Evolutionary conservation across 2,329 filamentous ascomycete genomes (phyloP).

Genomic region (Trichophyton equinum): DNA sequence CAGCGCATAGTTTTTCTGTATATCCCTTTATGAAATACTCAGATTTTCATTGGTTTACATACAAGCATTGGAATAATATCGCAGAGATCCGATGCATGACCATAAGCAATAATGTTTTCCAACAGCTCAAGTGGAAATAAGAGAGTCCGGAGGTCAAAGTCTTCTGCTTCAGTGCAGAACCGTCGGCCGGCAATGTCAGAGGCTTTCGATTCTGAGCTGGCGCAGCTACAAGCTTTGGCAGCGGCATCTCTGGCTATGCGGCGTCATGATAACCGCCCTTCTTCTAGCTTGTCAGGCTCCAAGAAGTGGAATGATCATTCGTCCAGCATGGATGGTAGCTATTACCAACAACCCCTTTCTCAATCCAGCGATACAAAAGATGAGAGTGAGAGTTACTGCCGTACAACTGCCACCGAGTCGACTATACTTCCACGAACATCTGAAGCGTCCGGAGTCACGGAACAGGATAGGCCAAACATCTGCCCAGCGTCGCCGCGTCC

Average conservation of each 20-base stretch:
- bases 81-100: too few relatives aligned
- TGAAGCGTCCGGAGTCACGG: neutral
- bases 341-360: neutral
- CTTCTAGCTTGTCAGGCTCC: constrained; percentile 4
- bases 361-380: neutral
- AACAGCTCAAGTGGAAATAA: constrained; percentile 21
- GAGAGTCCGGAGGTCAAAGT: constrained; percentile 28
- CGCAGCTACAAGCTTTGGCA: constrained; percentile 27
- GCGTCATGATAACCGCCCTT: constrained; percentile 20
- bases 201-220: constrained; percentile 20
- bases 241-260: constrained; percentile 34
- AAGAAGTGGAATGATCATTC: neutral
- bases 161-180: constrained; percentile 27
- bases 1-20: neutral
- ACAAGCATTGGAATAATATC: neutral
- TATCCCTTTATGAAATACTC: neutral
- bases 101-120: constrained; percentile 16
- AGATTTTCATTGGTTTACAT: neutral
- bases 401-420: neutral
- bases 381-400: neutral
- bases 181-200: constrained; percentile 17
- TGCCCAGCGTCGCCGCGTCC: constrained; percentile 23
- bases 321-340: neutral
- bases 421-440: neutral
- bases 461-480: neutral